Base-by-base conservation (phyloP, 192 early-diverging fungal species). In the Nowakowskiella sp. region DNA sequence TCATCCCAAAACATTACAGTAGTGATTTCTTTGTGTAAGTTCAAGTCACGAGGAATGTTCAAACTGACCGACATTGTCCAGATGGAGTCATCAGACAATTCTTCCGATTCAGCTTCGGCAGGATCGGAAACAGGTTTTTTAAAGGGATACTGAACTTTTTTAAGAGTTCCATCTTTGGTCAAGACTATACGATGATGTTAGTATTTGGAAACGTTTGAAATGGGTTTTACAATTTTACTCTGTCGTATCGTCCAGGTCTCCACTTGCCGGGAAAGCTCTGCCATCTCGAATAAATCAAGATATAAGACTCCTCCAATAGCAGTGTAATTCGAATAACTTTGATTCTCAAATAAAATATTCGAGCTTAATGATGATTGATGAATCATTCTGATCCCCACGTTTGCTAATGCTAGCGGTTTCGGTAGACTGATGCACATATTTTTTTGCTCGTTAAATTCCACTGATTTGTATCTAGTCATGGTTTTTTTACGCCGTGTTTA, bases 251-350 rank as follows among this genome's bases (percentile, higher is more conserved):
- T 66, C 73, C 74, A 73, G 4, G 32, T 25, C 23, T 70, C 68
- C 1, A 75, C 44, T 6, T 45, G 47, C 48, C 70, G 72, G 2
- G 76, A 65, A 31, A 55, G 57, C 33, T 78, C 76, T 21, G 76
- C 72, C 62, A 78, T 63, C 57, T 76, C 72, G 32, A 74, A 51
- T 16, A 78, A 44, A 55, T 78, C 76, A 39, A 78, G 55, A 24
- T 51, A 48, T 30, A 78, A 55, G 0, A 76, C 46, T 6, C 68
- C 68, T 3, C 76, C 72, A 49, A 76, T 58, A 6, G 60, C 33
- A 8, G 68, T 61, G 22, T 58, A 53, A 9, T 25, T 21, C 3
- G 55, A 55, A 1, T 33, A 48, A 8, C 53, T 44, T 30, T 67
- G 66, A 21, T 24, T 19, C 50, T 70, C 65, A 46, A 50, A 73